These are phyloP conservation scores for Candida palmyrensis DNA, from an alignment of 805 yeast genomes.

Conservation along the genomic window DNA sequence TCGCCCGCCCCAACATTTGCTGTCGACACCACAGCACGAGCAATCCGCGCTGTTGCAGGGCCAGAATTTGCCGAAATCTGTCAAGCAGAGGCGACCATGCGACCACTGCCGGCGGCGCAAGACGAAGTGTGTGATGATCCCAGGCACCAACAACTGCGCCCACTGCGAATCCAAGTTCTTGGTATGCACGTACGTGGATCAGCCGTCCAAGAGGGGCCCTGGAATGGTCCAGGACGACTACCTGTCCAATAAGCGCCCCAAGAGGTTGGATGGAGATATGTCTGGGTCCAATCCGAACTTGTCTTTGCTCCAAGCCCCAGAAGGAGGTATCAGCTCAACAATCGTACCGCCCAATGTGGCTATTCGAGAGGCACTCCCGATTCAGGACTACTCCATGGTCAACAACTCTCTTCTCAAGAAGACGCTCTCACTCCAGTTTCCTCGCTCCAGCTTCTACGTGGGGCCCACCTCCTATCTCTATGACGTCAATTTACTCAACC, in stretches of 20 bases:
- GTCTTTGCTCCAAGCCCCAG: neutral
- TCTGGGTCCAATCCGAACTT: neutral
- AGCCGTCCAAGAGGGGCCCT: conserved; percentile 38
- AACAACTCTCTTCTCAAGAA: conserved; percentile 61
- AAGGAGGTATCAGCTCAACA: neutral
- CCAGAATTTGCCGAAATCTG: neutral
- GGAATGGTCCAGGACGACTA: conserved; percentile 1
- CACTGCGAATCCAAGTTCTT: conserved; percentile 72
- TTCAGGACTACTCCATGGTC: conserved; percentile 62
- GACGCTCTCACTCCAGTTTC: conserved; percentile 75
- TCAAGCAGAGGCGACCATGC: conserved; percentile 59
- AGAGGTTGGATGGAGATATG: conserved; percentile 7
- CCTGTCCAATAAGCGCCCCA: conserved; percentile 6
- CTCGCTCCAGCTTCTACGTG: conserved; percentile 82
- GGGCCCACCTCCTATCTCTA: conserved; percentile 81
- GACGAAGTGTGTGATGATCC: conserved; percentile 69
- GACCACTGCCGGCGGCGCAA: conserved; percentile 81
- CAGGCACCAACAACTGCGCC: conserved; percentile 60
- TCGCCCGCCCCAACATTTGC: no score
- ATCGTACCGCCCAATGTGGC: conserved; percentile 36
- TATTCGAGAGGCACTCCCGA: conserved; percentile 51
- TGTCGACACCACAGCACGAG: neutral
- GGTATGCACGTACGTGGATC: conserved; percentile 70
- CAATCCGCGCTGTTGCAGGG: neutral
- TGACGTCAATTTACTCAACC: conserved; percentile 65